Evolutionary conservation across 2,329 filamentous ascomycete genomes (phyloP).

Genomic region (Hansfordia pulvinata): DNA sequence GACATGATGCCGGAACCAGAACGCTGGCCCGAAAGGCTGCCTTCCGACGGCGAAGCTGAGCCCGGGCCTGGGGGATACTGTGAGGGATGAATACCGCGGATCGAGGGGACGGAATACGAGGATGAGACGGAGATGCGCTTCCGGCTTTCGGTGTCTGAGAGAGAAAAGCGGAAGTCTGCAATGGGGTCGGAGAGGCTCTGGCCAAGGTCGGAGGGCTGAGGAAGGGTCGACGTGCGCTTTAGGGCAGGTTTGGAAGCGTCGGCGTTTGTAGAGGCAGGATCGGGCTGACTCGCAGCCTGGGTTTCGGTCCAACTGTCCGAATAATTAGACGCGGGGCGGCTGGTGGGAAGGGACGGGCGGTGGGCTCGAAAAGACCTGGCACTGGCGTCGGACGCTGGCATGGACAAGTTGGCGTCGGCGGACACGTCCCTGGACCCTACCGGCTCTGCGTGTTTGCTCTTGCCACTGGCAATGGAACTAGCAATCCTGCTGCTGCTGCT

Average conservation of each 20-base stretch:
- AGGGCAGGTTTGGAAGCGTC: conserved; percentile 34
- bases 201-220: conserved; percentile 12
- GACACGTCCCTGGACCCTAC: conserved; percentile 38
- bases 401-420: conserved; percentile 48
- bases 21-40: conserved; percentile 21
- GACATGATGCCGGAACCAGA: conserved; percentile 31
- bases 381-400: conserved; percentile 39
- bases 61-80: too few relatives aligned
- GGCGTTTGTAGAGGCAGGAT: too few relatives aligned
- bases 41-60: conserved; percentile 40
- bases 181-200: conserved; percentile 33
- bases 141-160: conserved; percentile 28
- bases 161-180: conserved; percentile 28
- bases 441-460: conserved; percentile 45
- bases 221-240: conserved; percentile 16
- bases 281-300: too few relatives aligned
- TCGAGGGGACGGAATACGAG: conserved; percentile 55
- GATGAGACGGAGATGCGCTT: conserved; percentile 64
- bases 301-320: conserved; percentile 27
- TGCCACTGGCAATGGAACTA: conserved; percentile 26
- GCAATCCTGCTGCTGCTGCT: conserved; percentile 14
- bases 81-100: too few relatives aligned
- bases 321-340: conserved; percentile 26
- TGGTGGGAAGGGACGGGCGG: conserved; percentile 24
- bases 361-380: conserved; percentile 25